Conservation (phyloP, 306 rosid genomes). For the Hippophae rhamnoides region DNA sequence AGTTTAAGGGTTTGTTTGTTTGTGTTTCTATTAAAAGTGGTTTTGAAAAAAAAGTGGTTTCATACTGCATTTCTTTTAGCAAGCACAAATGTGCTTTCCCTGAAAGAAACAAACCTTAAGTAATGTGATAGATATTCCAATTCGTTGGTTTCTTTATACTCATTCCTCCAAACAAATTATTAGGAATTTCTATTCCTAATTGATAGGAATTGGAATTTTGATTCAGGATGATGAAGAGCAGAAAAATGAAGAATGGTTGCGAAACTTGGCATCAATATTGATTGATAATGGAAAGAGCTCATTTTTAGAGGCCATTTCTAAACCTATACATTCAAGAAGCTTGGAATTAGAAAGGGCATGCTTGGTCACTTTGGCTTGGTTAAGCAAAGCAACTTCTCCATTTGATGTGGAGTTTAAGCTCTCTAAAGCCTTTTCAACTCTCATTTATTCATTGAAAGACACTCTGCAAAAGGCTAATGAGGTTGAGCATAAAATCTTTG, state of each 20-base stretch:
- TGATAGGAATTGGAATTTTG: no score
- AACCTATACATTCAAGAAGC: slow-evolving; percentile 43
- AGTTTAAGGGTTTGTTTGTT: no score
- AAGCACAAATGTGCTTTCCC: no score
- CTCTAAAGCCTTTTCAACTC: slow-evolving; percentile 31
- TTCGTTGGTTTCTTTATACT: not conserved
- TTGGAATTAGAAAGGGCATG: slow-evolving; percentile 43
- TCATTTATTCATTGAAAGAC: slow-evolving; percentile 39
- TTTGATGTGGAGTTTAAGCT: slow-evolving; percentile 41
- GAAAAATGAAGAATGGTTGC: slow-evolving; percentile 34
- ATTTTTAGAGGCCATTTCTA: slow-evolving; percentile 40
- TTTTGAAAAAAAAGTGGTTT: no score
- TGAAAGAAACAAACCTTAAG: no score
- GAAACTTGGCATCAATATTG: slow-evolving; percentile 38
- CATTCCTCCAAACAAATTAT: slow-evolving; percentile 7
- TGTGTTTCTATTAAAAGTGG: no score
- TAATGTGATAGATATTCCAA: no score
- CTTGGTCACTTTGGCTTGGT: slow-evolving; percentile 52
- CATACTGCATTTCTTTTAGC: no score
- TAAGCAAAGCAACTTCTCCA: slow-evolving; percentile 43
- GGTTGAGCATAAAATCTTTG: slow-evolving; percentile 54
- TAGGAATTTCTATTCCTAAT: slow-evolving; percentile 13
- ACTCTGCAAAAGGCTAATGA: slow-evolving; percentile 34
- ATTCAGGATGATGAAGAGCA: slow-evolving; percentile 44
- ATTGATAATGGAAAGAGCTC: slow-evolving; percentile 51